These are phyloP conservation scores for Neurospora sublineolata DNA, from an alignment of 495 filamentous ascomycete genomes.

Conservation along the genomic window DNA sequence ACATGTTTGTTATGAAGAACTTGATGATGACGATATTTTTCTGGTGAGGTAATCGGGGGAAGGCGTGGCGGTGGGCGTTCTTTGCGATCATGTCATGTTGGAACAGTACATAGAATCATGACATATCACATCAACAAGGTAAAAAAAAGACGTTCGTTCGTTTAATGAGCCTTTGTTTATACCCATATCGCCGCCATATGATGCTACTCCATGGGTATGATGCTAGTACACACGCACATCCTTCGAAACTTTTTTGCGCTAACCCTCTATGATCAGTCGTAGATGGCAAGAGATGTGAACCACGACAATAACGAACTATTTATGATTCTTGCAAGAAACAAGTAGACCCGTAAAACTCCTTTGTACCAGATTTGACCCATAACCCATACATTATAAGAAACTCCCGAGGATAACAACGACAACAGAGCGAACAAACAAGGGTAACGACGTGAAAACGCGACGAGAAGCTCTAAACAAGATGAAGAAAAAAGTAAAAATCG, in stretches of 20 bases:
- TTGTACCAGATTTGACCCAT: not conserved
- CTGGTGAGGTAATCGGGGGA: not conserved
- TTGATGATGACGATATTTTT: not conserved
- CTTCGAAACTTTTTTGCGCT: not conserved
- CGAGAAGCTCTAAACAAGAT: not conserved
- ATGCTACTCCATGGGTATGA: not conserved
- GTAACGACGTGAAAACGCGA: not conserved
- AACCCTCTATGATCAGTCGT: not conserved
- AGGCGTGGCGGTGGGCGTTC: not conserved
- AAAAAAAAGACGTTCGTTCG: not conserved
- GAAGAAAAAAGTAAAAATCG: not conserved
- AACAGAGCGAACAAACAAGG: slow-evolving; percentile 3
- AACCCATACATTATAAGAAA: slow-evolving; percentile 2
- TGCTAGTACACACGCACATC: not conserved
- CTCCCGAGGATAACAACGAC: not conserved
- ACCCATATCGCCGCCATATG: not conserved
- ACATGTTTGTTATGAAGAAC: not conserved
- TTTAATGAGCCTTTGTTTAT: not conserved
- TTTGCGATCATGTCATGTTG: not conserved
- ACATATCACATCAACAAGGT: not conserved
- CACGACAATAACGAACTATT: not conserved
- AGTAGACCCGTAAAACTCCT: slow-evolving; percentile 1
- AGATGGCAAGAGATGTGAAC: not conserved
- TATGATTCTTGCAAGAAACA: not conserved
- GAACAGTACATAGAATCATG: not conserved